A percentile compares a stretch with the other conserved stretches of the same genome.
These are phyloP conservation scores for Epicoccum nigrum DNA, from an alignment of 2,329 filamentous ascomycete genomes.

Conservation along the genomic window DNA sequence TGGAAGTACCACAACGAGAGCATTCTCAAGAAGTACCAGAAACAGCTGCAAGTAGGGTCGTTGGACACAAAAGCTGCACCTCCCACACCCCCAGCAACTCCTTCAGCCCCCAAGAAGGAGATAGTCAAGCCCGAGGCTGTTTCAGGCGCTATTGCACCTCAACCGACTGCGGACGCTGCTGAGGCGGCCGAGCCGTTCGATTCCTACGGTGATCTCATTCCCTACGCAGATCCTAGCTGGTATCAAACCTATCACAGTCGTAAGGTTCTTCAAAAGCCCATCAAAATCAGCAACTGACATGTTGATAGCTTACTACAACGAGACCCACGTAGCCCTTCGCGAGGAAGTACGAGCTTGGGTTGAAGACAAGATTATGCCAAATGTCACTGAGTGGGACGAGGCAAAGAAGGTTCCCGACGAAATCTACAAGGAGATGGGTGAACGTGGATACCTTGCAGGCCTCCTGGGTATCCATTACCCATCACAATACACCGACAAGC, in stretches of 20 bases:
- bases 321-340: constrained; percentile 88
- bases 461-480: constrained; percentile 86
- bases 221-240: constrained; percentile 92
- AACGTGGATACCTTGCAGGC: constrained; percentile 90
- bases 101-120: constrained; percentile 54
- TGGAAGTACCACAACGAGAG: constrained; percentile 69
- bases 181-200: constrained; percentile 77
- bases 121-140: constrained; percentile 64
- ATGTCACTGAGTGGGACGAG: constrained; percentile 97
- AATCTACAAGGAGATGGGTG: constrained; percentile 95
- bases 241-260: constrained; percentile 82
- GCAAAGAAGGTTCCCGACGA: constrained; percentile 84
- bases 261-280: background rate
- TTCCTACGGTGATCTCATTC: constrained; percentile 82
- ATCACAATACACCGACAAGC: constrained; percentile 71
- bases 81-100: constrained; percentile 57
- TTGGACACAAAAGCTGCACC: constrained; percentile 77
- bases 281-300: background rate
- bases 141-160: constrained; percentile 57
- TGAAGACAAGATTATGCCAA: constrained; percentile 84
- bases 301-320: constrained; percentile 97
- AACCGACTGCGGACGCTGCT: constrained; percentile 47
- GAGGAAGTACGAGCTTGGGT: constrained; percentile 93
- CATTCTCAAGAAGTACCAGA: constrained; percentile 67
- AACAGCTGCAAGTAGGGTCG: constrained; percentile 68